Base-by-base conservation (phyloP, 2,329 filamentous ascomycete species). In the Beauveria sp. region DNA sequence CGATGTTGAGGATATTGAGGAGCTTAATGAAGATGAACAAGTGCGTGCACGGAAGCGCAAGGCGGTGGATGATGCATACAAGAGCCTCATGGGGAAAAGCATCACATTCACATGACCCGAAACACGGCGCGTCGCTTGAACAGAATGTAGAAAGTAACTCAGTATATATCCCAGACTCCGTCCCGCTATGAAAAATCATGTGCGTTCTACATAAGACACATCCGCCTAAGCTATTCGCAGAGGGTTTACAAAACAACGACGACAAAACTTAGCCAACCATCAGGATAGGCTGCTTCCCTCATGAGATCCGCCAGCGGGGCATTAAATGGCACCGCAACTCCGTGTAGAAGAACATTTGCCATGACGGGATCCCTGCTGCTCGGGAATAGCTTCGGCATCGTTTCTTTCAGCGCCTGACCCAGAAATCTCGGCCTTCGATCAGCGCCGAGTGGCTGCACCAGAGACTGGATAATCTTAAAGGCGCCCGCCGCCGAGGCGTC, bases 251-350 rank as follows among this genome's bases (percentile, higher is more conserved):
- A 80, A 78, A 96, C 88, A 22, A 87, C 82, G 5, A 97, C 83
- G 58, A 91, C 89, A 48, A 97, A 75, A 73, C 91, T 91, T 28
- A 96, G 74, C 88, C 93, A 99, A 0, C 95, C 95, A 75, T 99
- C 95, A 0, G 91, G 87, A 78, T 97, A 98, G 1, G 91, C 86
- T 4, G 90, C 89, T 69, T 89, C 88, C 62, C 87, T 83, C 76
- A 95, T 89, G 62, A 99, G 73, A 52, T 97, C 93, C 69, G 91
- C 89, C 20, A 99, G 74, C 26, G 87, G 87, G 1, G 92, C 89
- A 63, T 79, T 76, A 77, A 98, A 89, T 1, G 95, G 93, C 63
- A 96, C 83, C 0, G 86, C 82, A 1, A 88, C 90, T 1, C 95
- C 95, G 76, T 99, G 95, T 68, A 98, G 75, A 7, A 98, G 82